Conservation (phyloP, 2,329 filamentous ascomycete species). For the Sporothrix phasma region DNA sequence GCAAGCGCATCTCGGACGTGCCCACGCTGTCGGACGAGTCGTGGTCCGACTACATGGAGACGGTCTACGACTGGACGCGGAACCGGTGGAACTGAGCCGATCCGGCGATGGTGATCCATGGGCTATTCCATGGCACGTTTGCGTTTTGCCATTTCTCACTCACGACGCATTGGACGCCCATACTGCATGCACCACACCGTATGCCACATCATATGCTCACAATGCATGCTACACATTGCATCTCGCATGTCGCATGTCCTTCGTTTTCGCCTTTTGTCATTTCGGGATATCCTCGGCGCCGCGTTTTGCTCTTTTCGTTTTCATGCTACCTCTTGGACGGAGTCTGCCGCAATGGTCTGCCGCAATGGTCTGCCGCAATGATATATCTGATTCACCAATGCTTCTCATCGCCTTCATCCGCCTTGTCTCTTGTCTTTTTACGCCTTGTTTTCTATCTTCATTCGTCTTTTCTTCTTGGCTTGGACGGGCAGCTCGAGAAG, state of each 20-base stretch:
- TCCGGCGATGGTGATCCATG: neutral
- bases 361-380: too few species aligned
- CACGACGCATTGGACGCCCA: neutral
- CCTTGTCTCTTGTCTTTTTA: neutral
- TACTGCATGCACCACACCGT: neutral
- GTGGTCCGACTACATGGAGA: conserved; percentile 23
- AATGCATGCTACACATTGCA: neutral
- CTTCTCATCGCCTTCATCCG: neutral
- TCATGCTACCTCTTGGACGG: neutral
- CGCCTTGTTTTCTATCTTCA: neutral
- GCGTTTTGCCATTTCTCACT: neutral
- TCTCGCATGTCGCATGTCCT: neutral
- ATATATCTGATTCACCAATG: too few species aligned
- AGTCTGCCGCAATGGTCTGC: neutral
- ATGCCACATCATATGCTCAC: neutral
- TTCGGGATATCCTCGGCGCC: neutral
- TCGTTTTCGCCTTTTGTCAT: neutral
- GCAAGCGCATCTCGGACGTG: conserved; percentile 20
- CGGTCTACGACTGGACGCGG: conserved; percentile 20
- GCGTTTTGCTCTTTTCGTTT: neutral
- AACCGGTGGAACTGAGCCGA: conserved; percentile 17
- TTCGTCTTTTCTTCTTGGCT: too few species aligned
- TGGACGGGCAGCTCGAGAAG: neutral
- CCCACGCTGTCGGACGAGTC: conserved; percentile 15
- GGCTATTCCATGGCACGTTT: neutral